phyloP scores from a whole-genome alignment of 805 yeast genomes.

The Naumovozyma baii region DNA sequence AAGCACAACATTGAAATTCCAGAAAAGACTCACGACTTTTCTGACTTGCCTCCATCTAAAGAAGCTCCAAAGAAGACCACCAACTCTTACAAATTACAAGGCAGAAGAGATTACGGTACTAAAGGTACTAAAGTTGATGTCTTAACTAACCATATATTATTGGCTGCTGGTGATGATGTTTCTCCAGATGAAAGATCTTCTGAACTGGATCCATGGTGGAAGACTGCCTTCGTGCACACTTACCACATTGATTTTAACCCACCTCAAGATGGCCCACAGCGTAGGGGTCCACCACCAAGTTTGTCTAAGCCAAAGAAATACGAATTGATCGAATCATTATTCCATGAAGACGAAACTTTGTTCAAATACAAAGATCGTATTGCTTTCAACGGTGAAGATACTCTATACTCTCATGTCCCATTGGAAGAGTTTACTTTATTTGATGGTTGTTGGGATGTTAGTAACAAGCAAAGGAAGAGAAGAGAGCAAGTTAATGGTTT shows the following conservation, averaged over 20 bases:
- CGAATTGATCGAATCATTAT: constrained; percentile 14
- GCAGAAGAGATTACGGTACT: constrained; percentile 17
- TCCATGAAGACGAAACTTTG: constrained; percentile 14
- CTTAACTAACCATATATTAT: constrained; percentile 13
- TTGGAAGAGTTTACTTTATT: constrained; percentile 18
- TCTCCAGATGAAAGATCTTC: constrained; percentile 1
- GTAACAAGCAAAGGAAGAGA: constrained; percentile 12
- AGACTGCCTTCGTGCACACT: constrained; percentile 12
- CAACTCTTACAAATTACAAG: constrained; percentile 6
- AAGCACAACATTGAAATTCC: constrained; percentile 1
- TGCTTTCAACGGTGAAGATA: constrained; percentile 20
- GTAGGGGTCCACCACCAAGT: constrained; percentile 8
- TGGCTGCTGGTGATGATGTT: constrained; percentile 13
- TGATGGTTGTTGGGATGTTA: constrained; percentile 19
- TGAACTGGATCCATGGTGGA: constrained; percentile 15
- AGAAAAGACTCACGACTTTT: constrained; percentile 7
- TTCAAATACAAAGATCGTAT: constrained; percentile 14
- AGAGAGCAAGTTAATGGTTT: constrained; percentile 1
- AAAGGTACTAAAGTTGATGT: constrained; percentile 18
- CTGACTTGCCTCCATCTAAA: constrained; percentile 2
- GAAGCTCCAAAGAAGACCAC: constrained; percentile 4
- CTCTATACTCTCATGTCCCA: constrained; percentile 16
- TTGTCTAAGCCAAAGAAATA: constrained; percentile 14
- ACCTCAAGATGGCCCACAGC: neutral
- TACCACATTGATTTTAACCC: constrained; percentile 14